Base-by-base conservation (phyloP, 177 flowering plant species). In the Vitis hybrid region DNA sequence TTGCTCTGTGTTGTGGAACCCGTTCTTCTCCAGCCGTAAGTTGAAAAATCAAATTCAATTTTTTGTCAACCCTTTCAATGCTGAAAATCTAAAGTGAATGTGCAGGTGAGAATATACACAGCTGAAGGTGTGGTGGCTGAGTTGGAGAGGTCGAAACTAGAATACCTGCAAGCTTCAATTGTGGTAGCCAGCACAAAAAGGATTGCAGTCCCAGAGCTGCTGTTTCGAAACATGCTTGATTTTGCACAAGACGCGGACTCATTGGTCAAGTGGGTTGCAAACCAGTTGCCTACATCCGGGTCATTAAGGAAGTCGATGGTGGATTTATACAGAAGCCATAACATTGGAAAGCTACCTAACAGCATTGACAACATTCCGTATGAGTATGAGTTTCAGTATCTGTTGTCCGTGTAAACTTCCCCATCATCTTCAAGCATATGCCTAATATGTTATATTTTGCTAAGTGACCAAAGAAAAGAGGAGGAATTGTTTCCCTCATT, bases 1-100 rank as follows among this genome's bases (percentile, higher is more conserved):
- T 95, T 80, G 92, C 97, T 56, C 83, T 95, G 10, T 90, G 89
- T 24, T 89, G 87, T 65, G 99, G 99, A 56, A 87, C 91, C 47
- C 90, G 90, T 33, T 93, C 97, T 44, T 95, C 98, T 44, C 98
- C 99, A 6, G 94, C 95, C 9, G 99, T 95, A 81, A 84, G 84
- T 68, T 1, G 19, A 31, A 53, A 14, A 11, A 59, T 58, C 14
- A 18, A 17, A 52, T 59, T 52, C 38, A 22, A n/a, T 12, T 8
- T 50, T 47, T 17, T 47, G 3, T 13, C 22, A 14, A 20, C 2
- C 24, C 14, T 11, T 6, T 12, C 12, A 62, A 62, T 11, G 7
- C 44, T 61, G 9, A 14, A 28, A 4, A 2, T 7, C 14, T 4
- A 58, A 19, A 5, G 19, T 38, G 66, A 65, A 73, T 73, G 28